Evolutionary conservation across 2,329 filamentous ascomycete genomes (phyloP), one percentile per base, ranked within the genome.

Genomic region (Tolypocladium ophioglossoides): DNA sequence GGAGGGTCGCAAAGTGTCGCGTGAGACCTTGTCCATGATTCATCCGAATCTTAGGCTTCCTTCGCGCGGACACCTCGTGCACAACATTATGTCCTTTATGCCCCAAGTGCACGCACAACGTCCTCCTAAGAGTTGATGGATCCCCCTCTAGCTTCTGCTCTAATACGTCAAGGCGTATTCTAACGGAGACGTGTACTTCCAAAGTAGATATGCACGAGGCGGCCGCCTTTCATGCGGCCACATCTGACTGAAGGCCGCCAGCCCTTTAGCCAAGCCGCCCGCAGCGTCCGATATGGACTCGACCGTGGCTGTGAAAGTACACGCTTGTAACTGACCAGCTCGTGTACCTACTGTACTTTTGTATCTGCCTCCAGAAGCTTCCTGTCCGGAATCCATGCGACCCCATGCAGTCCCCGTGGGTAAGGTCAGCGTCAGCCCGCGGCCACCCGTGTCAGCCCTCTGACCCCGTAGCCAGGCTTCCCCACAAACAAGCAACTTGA

Each of bases 191-290:
- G 9, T 12, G 27, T 12, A 9, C 44, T 32, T 12, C 11, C 18
- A 32, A 20, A 6, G 35, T 20, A 27, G 27, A 22, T 37, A 51
- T 38, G 37, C 48, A 50, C 20, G 8, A 35, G 51, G 27, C 44
- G 52, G 52, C 52, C 47, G 48, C 52, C 32, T 54, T 4, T 12
- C 5, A 54, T 54, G 52, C 52, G 52, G 52, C 52, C 52, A 39
- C n/a, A 9, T 46, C 39, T 41, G 46, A 50, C 30, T 12, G 47
- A 54, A 11, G 32, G 20, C 39, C 39, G 20, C 39, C 39, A 11
- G n/a, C 12, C 39, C 39, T 22, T 6, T 41, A 20, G 39, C 44
- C 44, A 30, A n/a, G 24, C 44, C 27, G 27, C 41, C n/a, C 44
- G 44, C 44, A 4, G 10, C 27, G 44, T 47, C 24, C 44, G 11